Evolutionary conservation across 2,329 filamentous ascomycete genomes (phyloP).

Genomic region (Paraphoma chrysanthemicola): DNA sequence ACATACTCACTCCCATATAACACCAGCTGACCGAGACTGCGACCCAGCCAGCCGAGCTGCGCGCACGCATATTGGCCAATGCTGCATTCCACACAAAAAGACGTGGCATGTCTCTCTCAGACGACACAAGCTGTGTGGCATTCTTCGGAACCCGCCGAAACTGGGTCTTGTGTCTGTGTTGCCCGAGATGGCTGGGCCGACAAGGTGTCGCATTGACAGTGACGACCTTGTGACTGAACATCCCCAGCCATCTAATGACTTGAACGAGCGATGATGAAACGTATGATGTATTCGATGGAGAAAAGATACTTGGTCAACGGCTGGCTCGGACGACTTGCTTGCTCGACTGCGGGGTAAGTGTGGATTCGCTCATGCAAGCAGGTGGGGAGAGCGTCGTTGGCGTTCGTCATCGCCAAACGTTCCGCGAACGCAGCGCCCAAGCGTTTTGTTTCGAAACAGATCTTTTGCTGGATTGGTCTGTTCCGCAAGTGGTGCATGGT

Average conservation of each 20-base stretch:
- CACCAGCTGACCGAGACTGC: conserved; percentile 21
- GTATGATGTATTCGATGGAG: not conserved
- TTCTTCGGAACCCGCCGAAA: conserved; percentile 9
- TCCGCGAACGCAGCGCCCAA: not conserved
- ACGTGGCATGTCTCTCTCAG: conserved; percentile 17
- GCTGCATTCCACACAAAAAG: conserved; percentile 3
- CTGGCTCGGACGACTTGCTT: not conserved
- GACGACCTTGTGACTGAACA: not conserved
- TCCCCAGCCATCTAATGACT: not conserved
- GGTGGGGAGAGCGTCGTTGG: conserved; percentile 4
- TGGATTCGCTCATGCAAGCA: conserved; percentile 1
- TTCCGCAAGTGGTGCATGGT: not conserved
- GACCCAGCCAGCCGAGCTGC: conserved; percentile 2
- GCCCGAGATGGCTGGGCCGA: not conserved
- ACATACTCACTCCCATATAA: not conserved
- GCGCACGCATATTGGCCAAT: conserved; percentile 9
- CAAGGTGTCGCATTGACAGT: not conserved
- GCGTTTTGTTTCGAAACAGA: not conserved
- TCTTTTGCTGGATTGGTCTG: not conserved
- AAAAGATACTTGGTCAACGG: not conserved
- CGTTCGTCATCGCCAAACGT: conserved; percentile 4
- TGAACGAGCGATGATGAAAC: not conserved
- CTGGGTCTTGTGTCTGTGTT: conserved; percentile 4
- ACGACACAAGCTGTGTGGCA: not conserved
- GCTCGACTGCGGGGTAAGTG: conserved; percentile 10